phyloP scores from a whole-genome alignment of 2,329 filamentous ascomycete species.

The Escovopsis sp. region DNA sequence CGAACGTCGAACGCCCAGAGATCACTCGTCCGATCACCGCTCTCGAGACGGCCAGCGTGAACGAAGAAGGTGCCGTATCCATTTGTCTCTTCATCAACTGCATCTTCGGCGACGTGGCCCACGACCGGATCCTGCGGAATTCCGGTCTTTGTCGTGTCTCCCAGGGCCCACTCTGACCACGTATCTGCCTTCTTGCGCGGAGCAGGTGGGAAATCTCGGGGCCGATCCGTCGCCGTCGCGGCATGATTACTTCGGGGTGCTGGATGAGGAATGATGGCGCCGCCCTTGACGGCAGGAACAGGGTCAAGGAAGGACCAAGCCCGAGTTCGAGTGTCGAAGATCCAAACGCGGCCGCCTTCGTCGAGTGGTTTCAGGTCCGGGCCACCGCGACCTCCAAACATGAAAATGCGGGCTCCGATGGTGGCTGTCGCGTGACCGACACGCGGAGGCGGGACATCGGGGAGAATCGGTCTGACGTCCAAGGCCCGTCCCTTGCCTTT shows the following conservation, averaged over 20 bases:
- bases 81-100: constrained; percentile 44
- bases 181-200: constrained; percentile 24
- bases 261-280: constrained; percentile 32
- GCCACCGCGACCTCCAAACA: constrained; percentile 69
- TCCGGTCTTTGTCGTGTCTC: constrained; percentile 37
- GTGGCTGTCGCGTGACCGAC: constrained; percentile 59
- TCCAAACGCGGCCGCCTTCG: constrained; percentile 62
- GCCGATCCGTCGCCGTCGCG: constrained; percentile 41
- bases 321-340: constrained; percentile 50
- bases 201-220: constrained; percentile 31
- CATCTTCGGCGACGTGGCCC: constrained; percentile 40
- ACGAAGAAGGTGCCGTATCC: constrained; percentile 58
- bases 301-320: constrained; percentile 54
- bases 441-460: constrained; percentile 47
- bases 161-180: constrained; percentile 42
- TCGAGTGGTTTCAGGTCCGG: constrained; percentile 55
- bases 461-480: constrained; percentile 15
- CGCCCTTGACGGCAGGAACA: constrained; percentile 26
- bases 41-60: constrained; percentile 59
- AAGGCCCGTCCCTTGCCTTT: constrained; percentile 27
- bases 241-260: constrained; percentile 58
- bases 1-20: constrained; percentile 65
- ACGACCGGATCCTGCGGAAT: constrained; percentile 46
- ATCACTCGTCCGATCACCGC: constrained; percentile 47
- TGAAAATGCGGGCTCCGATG: constrained; percentile 56